These are phyloP conservation scores for Hsuehochloa calcarea DNA, from an alignment of 176 grass and related monocot genomes.

Conservation along the genomic window DNA sequence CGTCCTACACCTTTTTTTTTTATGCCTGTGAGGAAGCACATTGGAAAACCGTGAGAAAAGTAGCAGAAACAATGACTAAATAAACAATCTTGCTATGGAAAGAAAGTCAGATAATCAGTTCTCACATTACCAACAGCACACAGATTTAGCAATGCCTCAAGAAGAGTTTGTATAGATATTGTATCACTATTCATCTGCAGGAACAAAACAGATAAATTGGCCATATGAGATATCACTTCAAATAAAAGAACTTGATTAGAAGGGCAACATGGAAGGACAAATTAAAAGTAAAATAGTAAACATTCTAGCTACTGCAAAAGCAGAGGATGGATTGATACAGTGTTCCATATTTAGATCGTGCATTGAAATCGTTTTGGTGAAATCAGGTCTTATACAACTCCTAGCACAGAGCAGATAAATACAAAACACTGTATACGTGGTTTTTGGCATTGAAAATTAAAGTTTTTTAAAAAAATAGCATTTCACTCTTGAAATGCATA, in stretches of 20 bases:
- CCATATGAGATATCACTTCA: conserved; percentile 14
- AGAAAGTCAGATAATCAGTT: background rate
- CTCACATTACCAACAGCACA: conserved; percentile 74
- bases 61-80: background rate
- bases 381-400: background rate
- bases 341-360: conserved; percentile 5
- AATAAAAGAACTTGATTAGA: conserved; percentile 19
- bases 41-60: background rate
- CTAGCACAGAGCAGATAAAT: background rate
- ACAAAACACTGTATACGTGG: background rate
- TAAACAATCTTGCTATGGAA: conserved; percentile 23
- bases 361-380: conserved; percentile 1
- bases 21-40: conserved; percentile 8
- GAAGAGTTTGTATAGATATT: conserved; percentile 46
- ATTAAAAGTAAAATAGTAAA: background rate
- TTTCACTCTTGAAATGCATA: background rate
- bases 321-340: background rate
- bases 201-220: conserved; percentile 28
- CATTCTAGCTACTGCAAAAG: background rate
- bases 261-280: background rate
- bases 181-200: conserved; percentile 62
- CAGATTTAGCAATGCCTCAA: conserved; percentile 75
- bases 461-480: background rate
- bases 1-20: no score
- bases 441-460: background rate